Evolutionary conservation across 805 yeast species (phyloP), one percentile per base, ranked within the genome.

Genomic region (Myxozyma sirexii): DNA sequence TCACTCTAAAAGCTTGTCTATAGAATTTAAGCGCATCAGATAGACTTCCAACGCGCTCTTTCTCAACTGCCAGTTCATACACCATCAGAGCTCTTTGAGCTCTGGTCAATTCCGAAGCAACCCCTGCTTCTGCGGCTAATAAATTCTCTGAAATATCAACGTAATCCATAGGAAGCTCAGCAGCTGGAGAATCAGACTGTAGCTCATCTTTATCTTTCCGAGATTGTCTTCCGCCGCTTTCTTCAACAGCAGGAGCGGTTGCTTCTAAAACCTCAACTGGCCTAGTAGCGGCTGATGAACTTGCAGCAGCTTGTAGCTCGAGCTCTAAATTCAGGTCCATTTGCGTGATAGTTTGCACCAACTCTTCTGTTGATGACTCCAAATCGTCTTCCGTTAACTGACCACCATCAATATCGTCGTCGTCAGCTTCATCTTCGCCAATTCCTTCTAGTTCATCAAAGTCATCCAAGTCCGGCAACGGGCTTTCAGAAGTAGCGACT

Each of bases 1-100:
- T 21, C 56, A 84, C 72, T 67, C 80, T 84, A 71, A 85, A 81
- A 1, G 97, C 96, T 63, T 80, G 78, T 62, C 96, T 77, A 72
- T 91, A 91, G 64, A 75, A 80, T 50, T 77, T 81, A 27, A 89
- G 84, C 1, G 97, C 97, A 68, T 90, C 96, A n/a, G 88, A 80
- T 83, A 90, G 79, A 62, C 83, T 77, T 0, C 97, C 97, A 51
- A 78, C 81, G 35, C 80, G 76, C 72, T 91, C 97, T 68, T 85
- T 85, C 49, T 80, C 82, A 0, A 85, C 82, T 2, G 90, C 97
- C 52, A 78, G 72, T 66, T 87, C 90, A 76, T 88, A 90, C 23
- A 82, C 74, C 53, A 77, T 78, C 43, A 90, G 74, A 1, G 96
- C 96, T 42, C 60, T 21, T 43, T 62, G 58, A 4, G 61, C 57